Conservation (phyloP, 2,329 filamentous ascomycete genomes). For the Penicillium olsonii region DNA sequence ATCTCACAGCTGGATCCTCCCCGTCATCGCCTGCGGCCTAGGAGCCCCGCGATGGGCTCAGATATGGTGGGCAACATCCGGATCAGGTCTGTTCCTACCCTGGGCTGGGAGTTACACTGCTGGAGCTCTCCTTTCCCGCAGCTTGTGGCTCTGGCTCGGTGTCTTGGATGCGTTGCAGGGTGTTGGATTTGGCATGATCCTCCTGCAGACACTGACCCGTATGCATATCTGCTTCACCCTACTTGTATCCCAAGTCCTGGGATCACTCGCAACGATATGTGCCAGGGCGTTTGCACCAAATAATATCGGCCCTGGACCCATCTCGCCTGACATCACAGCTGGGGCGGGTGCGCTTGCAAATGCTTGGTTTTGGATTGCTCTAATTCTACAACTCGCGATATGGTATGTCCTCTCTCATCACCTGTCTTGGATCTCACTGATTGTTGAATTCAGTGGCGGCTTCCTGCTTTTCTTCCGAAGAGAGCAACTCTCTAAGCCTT, state of each 20-base stretch:
- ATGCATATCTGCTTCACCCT: constrained; percentile 66
- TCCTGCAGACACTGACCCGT: constrained; percentile 65
- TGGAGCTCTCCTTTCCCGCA: constrained; percentile 58
- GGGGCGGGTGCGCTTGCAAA: constrained; percentile 49
- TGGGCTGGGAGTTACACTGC: constrained; percentile 60
- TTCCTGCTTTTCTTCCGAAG: constrained; percentile 48
- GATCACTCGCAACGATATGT: constrained; percentile 63
- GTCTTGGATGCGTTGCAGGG: constrained; percentile 66
- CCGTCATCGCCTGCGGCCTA: constrained; percentile 67
- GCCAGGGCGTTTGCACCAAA: constrained; percentile 63
- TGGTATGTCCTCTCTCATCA: constrained; percentile 56
- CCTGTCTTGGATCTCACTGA: background rate
- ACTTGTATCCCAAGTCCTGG: constrained; percentile 62
- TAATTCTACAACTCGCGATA: constrained; percentile 59
- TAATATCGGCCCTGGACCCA: constrained; percentile 60
- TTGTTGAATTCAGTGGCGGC: constrained; percentile 31
- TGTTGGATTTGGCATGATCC: constrained; percentile 68
- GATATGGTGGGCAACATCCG: constrained; percentile 65
- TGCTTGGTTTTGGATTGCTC: constrained; percentile 63
- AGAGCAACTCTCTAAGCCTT: constrained; percentile 48
- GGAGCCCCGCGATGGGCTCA: constrained; percentile 67
- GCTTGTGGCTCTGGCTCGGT: constrained; percentile 68
- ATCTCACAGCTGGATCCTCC: constrained; percentile 66
- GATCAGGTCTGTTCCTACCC: constrained; percentile 62
- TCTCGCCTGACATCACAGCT: constrained; percentile 63